Conservation (phyloP, 2,329 filamentous ascomycete genomes). For the Albophoma yamanashiensis region DNA sequence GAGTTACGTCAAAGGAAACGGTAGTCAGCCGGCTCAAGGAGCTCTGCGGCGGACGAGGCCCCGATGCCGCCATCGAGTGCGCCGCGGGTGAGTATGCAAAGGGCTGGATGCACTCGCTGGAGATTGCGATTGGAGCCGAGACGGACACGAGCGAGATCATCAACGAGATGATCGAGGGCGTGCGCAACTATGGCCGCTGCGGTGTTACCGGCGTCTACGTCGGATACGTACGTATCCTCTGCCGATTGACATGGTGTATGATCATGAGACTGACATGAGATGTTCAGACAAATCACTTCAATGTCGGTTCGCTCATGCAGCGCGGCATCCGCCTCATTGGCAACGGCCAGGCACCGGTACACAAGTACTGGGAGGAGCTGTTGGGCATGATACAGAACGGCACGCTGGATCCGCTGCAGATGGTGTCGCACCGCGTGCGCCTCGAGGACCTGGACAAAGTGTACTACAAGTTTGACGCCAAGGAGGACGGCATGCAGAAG, state of each 20-base stretch:
- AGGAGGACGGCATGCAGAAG: conserved; percentile 69
- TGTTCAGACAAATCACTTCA: conserved; percentile 64
- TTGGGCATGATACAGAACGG: conserved; percentile 55
- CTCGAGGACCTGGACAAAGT: conserved; percentile 63
- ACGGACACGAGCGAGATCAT: conserved; percentile 76
- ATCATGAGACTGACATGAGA: not conserved
- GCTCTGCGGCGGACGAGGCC: conserved; percentile 59
- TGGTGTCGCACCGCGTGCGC: conserved; percentile 69
- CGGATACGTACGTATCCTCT: conserved; percentile 36
- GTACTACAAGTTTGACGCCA: conserved; percentile 51
- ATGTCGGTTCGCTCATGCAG: conserved; percentile 77
- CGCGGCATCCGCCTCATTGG: conserved; percentile 70
- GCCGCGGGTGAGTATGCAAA: conserved; percentile 52
- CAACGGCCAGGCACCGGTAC: conserved; percentile 60
- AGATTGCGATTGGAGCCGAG: conserved; percentile 55
- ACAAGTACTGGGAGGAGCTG: conserved; percentile 76
- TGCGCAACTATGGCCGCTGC: conserved; percentile 59
- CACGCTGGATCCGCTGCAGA: conserved; percentile 64
- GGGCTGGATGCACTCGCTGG: conserved; percentile 48
- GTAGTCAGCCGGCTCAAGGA: conserved; percentile 66
- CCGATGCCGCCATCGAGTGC: conserved; percentile 64
- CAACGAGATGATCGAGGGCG: conserved; percentile 71
- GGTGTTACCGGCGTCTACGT: conserved; percentile 66
- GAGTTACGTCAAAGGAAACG: conserved; percentile 46
- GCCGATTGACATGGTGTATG: not conserved